phyloP scores from a whole-genome alignment of 2,329 filamentous ascomycete species.

The Fusarium sp. region DNA sequence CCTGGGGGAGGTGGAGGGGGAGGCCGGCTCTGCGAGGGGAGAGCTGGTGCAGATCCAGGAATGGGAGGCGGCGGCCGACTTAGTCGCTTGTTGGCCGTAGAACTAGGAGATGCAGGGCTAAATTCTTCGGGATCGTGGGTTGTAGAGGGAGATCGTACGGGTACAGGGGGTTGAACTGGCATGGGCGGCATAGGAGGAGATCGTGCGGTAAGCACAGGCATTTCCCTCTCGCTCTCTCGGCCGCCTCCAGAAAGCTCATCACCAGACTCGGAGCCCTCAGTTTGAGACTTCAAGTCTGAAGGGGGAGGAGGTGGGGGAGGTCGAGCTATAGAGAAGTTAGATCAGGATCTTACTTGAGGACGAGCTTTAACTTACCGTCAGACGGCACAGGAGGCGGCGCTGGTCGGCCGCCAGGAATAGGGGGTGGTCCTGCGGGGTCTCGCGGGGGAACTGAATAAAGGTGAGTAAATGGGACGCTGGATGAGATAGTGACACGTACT shows the following conservation, averaged over 20 bases:
- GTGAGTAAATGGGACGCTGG: conserved; percentile 38
- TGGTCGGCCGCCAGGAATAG: conserved; percentile 64
- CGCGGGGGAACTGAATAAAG: conserved; percentile 48
- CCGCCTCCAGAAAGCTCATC: conserved; percentile 79
- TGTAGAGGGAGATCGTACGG: conserved; percentile 49
- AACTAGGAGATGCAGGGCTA: conserved; percentile 57
- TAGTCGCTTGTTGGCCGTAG: conserved; percentile 62
- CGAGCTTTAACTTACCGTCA: conserved; percentile 65
- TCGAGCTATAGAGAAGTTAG: conserved; percentile 63
- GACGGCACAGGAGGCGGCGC: conserved; percentile 68
- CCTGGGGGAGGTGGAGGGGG: conserved; percentile 76
- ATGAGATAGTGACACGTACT: conserved; percentile 30
- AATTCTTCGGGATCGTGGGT: conserved; percentile 51
- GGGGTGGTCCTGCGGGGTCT: conserved; percentile 53
- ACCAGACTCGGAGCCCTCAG: conserved; percentile 86
- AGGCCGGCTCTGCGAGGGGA: conserved; percentile 67
- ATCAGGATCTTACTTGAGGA: conserved; percentile 41
- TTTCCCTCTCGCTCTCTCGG: conserved; percentile 55
- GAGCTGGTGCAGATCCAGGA: conserved; percentile 64
- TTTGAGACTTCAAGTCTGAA: conserved; percentile 71
- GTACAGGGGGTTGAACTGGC: conserved; percentile 46
- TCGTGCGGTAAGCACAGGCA: conserved; percentile 38
- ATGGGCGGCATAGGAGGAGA: conserved; percentile 60
- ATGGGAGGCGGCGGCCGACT: conserved; percentile 72
- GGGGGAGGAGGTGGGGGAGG: conserved; percentile 68